These are phyloP conservation scores for Podila minutissima DNA, from an alignment of 192 early-diverging fungal species.

Conservation along the genomic window DNA sequence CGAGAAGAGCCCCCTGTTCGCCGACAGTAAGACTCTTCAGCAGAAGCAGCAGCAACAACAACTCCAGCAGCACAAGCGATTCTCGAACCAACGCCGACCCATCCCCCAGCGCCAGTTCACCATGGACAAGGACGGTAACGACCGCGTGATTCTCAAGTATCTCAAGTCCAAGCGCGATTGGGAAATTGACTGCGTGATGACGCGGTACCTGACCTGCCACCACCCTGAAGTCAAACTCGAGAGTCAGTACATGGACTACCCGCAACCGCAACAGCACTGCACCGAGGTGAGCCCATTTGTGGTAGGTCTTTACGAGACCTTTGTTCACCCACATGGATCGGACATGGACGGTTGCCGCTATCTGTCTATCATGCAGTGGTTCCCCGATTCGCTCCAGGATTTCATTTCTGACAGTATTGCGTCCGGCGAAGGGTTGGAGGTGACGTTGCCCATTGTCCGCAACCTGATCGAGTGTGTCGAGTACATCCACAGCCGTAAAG, in stretches of 20 bases:
- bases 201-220: slow-evolving; percentile 38
- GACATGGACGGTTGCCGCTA: slow-evolving; percentile 22
- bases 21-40: slow-evolving; percentile 7
- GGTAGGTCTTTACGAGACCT: slow-evolving; percentile 43
- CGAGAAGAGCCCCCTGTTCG: slow-evolving; percentile 27
- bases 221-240: slow-evolving; percentile 36
- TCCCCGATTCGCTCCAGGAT: slow-evolving; percentile 26
- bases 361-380: slow-evolving; percentile 43
- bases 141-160: slow-evolving; percentile 48
- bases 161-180: slow-evolving; percentile 33
- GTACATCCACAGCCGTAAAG: slow-evolving; percentile 38
- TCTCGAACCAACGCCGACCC: neutral
- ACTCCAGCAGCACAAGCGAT: slow-evolving; percentile 1
- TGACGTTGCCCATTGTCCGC: slow-evolving; percentile 35
- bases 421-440: slow-evolving; percentile 18
- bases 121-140: slow-evolving; percentile 37
- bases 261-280: slow-evolving; percentile 31
- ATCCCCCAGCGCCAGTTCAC: slow-evolving; percentile 20
- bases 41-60: slow-evolving; percentile 14
- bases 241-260: slow-evolving; percentile 36
- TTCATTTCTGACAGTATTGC: slow-evolving; percentile 27
- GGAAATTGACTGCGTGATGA: slow-evolving; percentile 43
- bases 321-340: slow-evolving; percentile 24
- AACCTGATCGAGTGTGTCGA: slow-evolving; percentile 39
- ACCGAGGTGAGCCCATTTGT: slow-evolving; percentile 30